Evolutionary conservation across 257 asterid species (phyloP).

Genomic region (Solanum lycopersicoides): DNA sequence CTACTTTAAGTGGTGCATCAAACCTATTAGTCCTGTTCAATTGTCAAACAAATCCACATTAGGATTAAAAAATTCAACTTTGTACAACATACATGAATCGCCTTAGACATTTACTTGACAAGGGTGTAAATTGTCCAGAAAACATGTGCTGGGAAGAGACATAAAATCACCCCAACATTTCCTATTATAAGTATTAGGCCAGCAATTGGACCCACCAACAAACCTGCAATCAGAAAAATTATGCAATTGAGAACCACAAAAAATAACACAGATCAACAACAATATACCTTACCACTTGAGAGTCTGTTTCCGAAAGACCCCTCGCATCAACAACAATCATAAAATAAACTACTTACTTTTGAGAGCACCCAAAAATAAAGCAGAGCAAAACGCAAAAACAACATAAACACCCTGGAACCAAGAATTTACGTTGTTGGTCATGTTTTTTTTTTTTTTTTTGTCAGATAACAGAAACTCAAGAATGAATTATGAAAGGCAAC

Average conservation of each 20-base stretch:
- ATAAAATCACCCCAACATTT: conserved; percentile 73
- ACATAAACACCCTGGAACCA: conserved; percentile 47
- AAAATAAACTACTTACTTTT: conserved; percentile 53
- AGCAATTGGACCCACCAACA: conserved; percentile 80
- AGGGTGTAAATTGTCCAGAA: conserved; percentile 78
- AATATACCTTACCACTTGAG: background rate
- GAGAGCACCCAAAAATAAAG: conserved; percentile 57
- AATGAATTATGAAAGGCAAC: background rate
- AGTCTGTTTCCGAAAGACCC: too few species aligned
- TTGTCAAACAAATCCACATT: background rate
- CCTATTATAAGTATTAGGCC: conserved; percentile 54
- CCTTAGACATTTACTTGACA: conserved; percentile 40
- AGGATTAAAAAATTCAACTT: background rate
- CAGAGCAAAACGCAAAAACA: conserved; percentile 56
- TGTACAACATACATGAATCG: background rate
- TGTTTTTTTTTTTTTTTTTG: background rate
- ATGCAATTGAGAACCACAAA: background rate
- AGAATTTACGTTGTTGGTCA: conserved; percentile 31
- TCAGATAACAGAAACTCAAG: background rate
- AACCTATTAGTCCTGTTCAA: conserved; percentile 53
- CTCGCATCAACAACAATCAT: background rate
- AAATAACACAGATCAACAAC: background rate
- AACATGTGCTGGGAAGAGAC: conserved; percentile 85
- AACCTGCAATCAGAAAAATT: conserved; percentile 36
- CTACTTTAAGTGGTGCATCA: conserved; percentile 73